Base-by-base conservation (phyloP, 441 rosid genomes). In the Populus hybrid region DNA sequence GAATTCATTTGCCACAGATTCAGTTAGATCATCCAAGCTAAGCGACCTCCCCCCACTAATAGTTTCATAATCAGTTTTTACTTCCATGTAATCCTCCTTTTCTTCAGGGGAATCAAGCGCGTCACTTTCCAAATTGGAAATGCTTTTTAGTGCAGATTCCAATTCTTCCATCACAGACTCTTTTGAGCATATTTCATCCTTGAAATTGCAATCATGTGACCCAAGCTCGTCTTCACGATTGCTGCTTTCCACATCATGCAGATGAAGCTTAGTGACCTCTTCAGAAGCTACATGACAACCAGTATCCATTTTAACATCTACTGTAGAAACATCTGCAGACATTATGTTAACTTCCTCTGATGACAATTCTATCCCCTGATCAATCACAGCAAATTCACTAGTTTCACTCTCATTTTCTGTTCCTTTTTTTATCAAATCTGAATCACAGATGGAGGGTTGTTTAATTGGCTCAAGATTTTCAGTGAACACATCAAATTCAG, bases 1-100 rank as follows among this genome's bases (percentile, higher is more conserved):
- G 85, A 95, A 95, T 75, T 93, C 99, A 77, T 84, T 84, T 64
- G 90, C 97, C 80, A 94, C 93, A n/a, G 93, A 85, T 18, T 89
- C 94, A 68, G 88, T 81, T 74, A 84, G 82, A 77, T 91, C 89
- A 79, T 89, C 89, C 74, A 86, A 82, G 83, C 88, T 87, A 64
- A 42, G 82, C 36, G 89, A 82, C 77, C 78, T 84, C 70, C 80
- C 85, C 72, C 73, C 82, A 73, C 82, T 78, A 79, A 79, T 82
- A 35, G 80, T 75, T 79, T 64, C 66, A 74, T 50, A 61, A 82
- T 79, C 84, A n/a, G 73, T 80, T 81, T 85, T 74, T 63, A 77
- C 72, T 61, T 75, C 86, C 79, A 59, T 75, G 74, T 81, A 61
- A 42, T 83, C 84, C 79, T 87, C 92, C 74, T 65, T 83, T 73